Conservation (phyloP, 306 rosid species). For the Delonix regia region DNA sequence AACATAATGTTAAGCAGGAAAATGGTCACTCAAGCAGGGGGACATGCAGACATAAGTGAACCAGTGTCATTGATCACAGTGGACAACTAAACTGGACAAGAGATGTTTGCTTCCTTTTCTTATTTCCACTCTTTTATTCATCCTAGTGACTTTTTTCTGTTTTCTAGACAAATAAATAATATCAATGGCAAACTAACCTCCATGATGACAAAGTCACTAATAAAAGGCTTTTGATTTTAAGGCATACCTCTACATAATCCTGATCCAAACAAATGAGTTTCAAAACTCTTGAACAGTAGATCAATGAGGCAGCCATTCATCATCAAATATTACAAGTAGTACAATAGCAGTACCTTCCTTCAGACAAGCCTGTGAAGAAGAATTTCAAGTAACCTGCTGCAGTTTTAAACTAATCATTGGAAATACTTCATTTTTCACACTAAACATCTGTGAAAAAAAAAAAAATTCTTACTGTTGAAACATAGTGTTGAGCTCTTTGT, state of each 20-base stretch:
- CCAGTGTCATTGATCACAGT: slow-evolving; percentile 40
- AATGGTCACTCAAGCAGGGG: slow-evolving; percentile 42
- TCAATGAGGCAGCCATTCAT: slow-evolving; percentile 92
- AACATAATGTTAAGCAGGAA: slow-evolving; percentile 49
- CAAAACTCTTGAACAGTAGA: slow-evolving; percentile 98
- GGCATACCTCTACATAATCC: slow-evolving; percentile 99
- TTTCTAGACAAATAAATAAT: too few species aligned
- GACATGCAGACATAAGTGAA: slow-evolving; percentile 33
- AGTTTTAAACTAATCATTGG: slow-evolving; percentile 70
- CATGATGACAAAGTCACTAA: slow-evolving; percentile 72
- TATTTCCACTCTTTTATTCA: too few species aligned
- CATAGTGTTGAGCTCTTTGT: slow-evolving; percentile 33
- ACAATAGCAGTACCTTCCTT: slow-evolving; percentile 96
- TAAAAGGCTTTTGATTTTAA: slow-evolving; percentile 84
- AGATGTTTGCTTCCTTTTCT: slow-evolving; percentile 37
- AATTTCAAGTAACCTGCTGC: slow-evolving; percentile 92
- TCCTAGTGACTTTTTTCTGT: too few species aligned
- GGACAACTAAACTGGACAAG: slow-evolving; percentile 31
- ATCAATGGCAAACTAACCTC: slow-evolving; percentile 90
- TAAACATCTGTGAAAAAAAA: slow-evolving; percentile 35
- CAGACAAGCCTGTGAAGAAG: slow-evolving; percentile 97
- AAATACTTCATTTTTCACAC: slow-evolving; percentile 46
- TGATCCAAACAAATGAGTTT: slow-evolving; percentile 96
- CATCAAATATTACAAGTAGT: slow-evolving; percentile 97
- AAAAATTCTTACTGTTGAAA: slow-evolving; percentile 15